Evolutionary conservation across 1,284 basidiomycete genomes (phyloP), one percentile per base, ranked within the genome.

Genomic region (Meira nashicola): DNA sequence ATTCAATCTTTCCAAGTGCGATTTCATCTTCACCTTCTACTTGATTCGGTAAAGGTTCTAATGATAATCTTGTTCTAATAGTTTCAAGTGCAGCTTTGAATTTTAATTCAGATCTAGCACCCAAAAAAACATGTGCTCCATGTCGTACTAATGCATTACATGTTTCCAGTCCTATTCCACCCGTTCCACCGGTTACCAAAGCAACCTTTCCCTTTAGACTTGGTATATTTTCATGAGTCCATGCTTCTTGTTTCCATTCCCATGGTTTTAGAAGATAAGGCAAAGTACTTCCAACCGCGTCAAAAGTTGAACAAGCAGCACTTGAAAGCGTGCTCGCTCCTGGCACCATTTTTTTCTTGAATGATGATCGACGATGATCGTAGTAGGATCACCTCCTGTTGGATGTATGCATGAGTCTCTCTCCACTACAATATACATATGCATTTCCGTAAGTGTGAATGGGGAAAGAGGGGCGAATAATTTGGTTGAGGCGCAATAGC

Each of bases 81-180:
- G 12, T 48, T 12, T 15, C 46, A 14, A 14, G 17, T 23, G 46
- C 46, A 2, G 5, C 5, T 19, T 37, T 19, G 37, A 53, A 53
- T 38, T 53, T 53, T 38, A 33, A 17, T 41, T 53, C 28, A 14
- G 50, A 53, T 53, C 50, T n/a, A 40, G 21, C 23, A 17, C 50
- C 50, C 28, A 53, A 33, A 7, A 53, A 14, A 5, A 53, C 50
- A 17, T 53, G 50, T 39, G 50, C 50, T 41, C 50, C 50, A 39
- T 53, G 23, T 39, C 50, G 19, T 14, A 37, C 17, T 6, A 53
- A 33, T 25, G 23, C 17, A 28, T 33, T 5, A 25, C 50, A n/a
- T 39, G 50, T 48, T 17, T 48, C 46, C 25, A 48, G 12, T 23
- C 46, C 46, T 17, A 48, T 23, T 33, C 50, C 50, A 17, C 50